These are phyloP conservation scores for Phytophthora ramorum DNA, from an alignment of 352 stramenopile species.

Conservation along the genomic window DNA sequence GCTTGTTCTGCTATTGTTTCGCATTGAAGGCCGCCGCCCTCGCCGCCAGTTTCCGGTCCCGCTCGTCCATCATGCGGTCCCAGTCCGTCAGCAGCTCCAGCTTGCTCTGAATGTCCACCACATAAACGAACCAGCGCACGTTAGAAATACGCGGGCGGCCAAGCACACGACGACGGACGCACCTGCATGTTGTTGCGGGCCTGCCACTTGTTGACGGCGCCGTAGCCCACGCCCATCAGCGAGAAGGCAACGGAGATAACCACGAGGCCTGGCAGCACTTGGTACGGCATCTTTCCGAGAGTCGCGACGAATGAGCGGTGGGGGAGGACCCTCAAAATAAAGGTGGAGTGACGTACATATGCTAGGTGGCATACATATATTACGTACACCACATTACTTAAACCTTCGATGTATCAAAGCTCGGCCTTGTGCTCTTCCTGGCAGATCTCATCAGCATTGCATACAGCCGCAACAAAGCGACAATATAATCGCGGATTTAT, in stretches of 20 bases:
- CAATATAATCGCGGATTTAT: too few species aligned
- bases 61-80: conserved; percentile 85
- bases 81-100: conserved; percentile 80
- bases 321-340: neutral
- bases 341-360: neutral
- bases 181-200: conserved; percentile 78
- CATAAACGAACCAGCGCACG: neutral
- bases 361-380: neutral
- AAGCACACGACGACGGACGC: conserved; percentile 3
- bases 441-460: too few species aligned
- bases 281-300: conserved; percentile 80
- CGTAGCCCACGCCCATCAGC: conserved; percentile 77
- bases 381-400: neutral
- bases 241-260: conserved; percentile 83
- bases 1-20: conserved; percentile 36
- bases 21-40: conserved; percentile 40
- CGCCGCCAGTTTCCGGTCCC: conserved; percentile 70
- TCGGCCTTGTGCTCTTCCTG: too few species aligned
- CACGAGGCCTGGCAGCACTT: conserved; percentile 81
- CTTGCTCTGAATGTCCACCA: conserved; percentile 58
- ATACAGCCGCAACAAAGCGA: too few species aligned
- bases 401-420: too few species aligned
- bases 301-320: conserved; percentile 19
- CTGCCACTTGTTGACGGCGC: conserved; percentile 79
- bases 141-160: conserved; percentile 3